Conservation (phyloP, 2,329 filamentous ascomycete genomes). For the Penicillium frequentans region DNA sequence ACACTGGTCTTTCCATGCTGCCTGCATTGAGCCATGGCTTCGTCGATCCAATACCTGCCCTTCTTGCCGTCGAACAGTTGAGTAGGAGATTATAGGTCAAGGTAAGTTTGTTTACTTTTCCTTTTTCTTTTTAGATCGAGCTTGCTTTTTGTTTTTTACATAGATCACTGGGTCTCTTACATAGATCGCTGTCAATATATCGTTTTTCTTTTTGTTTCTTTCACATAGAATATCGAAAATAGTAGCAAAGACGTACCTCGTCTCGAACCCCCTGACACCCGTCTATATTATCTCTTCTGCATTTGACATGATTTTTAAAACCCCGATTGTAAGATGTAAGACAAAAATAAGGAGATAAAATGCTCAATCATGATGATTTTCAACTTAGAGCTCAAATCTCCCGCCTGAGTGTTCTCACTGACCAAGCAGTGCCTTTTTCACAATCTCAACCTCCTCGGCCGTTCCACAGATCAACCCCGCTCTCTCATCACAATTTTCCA, state of each 20-base stretch:
- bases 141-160: not conserved
- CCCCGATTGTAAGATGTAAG: too few relatives aligned
- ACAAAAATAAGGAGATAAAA: not conserved
- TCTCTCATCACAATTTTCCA: constrained; percentile 4
- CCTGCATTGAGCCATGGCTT: not conserved
- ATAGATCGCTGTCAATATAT: too few relatives aligned
- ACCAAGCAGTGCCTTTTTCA: constrained; percentile 5
- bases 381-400: not conserved
- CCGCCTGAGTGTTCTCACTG: not conserved
- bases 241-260: too few relatives aligned
- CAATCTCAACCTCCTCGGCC: constrained; percentile 2
- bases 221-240: too few relatives aligned
- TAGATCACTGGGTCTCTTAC: too few relatives aligned
- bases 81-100: not conserved
- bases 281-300: too few relatives aligned
- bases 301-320: too few relatives aligned
- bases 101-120: not conserved
- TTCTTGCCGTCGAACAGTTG: not conserved
- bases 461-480: constrained; percentile 7
- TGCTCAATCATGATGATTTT: not conserved
- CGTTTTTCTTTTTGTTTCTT: too few relatives aligned
- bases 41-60: not conserved
- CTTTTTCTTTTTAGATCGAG: not conserved
- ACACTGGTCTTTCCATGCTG: not conserved
- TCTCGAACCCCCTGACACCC: too few relatives aligned